phyloP scores from a whole-genome alignment of 2,329 filamentous ascomycete genomes.

The Talaromyces sp. region DNA sequence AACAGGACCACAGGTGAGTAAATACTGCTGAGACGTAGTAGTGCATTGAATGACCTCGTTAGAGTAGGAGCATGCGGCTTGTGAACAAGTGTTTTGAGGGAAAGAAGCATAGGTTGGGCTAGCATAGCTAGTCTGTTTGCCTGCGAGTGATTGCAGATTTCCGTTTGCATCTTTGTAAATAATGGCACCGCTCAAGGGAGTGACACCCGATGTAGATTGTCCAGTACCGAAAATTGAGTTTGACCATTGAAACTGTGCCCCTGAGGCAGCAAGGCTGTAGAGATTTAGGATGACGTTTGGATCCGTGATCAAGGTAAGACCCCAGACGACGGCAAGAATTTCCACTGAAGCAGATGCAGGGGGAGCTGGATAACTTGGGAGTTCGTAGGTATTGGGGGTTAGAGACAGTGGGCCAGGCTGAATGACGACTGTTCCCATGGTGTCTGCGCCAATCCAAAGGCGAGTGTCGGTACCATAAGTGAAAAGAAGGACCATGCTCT shows the following conservation, averaged over 20 bases:
- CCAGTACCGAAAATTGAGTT: background rate
- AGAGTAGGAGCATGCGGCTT: background rate
- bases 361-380: background rate
- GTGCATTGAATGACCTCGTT: background rate
- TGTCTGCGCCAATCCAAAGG: background rate
- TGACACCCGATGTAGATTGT: background rate
- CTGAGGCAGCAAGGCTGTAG: background rate
- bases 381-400: background rate
- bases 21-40: background rate
- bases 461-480: background rate
- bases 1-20: background rate
- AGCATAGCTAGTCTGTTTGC: background rate
- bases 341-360: background rate
- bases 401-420: background rate
- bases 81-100: background rate
- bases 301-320: background rate
- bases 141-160: background rate
- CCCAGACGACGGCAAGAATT: background rate
- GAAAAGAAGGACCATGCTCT: background rate
- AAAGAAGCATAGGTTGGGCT: background rate
- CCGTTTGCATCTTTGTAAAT: background rate
- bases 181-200: background rate
- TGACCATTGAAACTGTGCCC: background rate
- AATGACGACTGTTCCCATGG: background rate
- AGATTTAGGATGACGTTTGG: background rate